Base-by-base conservation (phyloP, 441 rosid genomes). In the Gossypium davidsonii region DNA sequence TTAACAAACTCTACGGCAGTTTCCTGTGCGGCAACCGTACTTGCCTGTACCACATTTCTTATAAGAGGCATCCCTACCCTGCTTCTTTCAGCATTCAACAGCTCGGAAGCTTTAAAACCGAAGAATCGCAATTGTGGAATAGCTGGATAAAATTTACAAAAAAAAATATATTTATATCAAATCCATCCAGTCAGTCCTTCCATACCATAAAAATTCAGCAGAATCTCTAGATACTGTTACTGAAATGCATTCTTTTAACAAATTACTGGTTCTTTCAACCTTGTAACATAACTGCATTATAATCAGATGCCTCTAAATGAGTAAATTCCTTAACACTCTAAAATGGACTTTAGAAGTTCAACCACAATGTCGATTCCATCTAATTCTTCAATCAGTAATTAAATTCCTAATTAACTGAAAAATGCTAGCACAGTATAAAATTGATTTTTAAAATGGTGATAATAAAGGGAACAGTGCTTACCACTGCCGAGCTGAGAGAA, bases 1-100 rank as follows among this genome's bases (percentile, higher is more conserved):
- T 87, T 94, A 0, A 87, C 94, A 92, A 92, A 94, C 15, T 86
- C 91, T 9, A 90, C 72, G 42, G 79, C 76, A 82, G 79, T 89
- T n/a, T 89, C 97, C 76, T 86, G 88, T 17, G 85, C 51, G 66
- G 86, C 83, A 73, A 81, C 71, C 61, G 87, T 82, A 81, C 96
- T 85, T 39, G 91, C 88, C 71, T 86, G 94, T 42, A 86, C 84
- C 71, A 73, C 80, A 57, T 86, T 86, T 66, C 94, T 89, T 68
- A 88, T 82, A 28, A 84, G 81, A 59, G 83, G 79, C 69, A 86
- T 80, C 67, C 85, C 85, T 4, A 76, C 62, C 65, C 79, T 78
- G 28, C 73, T 86, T 28, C 67, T 70, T 67, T 86, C 77, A 76
- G 82, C 78, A 79, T 81, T 84, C 84, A 88, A 77, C 52, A 73